These are phyloP conservation scores for Starmerella kuoi DNA, from an alignment of 805 yeast species.

Conservation along the genomic window DNA sequence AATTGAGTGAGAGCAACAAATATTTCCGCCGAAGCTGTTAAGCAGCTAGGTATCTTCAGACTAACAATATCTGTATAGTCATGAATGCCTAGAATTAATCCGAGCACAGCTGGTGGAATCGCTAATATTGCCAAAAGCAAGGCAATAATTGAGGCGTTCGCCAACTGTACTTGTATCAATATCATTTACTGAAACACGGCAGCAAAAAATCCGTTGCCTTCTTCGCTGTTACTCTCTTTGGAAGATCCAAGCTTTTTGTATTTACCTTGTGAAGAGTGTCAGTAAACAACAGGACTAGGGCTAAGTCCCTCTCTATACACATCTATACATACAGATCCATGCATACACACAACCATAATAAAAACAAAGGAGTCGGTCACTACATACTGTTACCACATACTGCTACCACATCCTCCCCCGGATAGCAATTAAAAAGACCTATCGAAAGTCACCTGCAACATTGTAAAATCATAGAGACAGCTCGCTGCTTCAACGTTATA, in stretches of 20 bases:
- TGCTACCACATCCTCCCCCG: no score
- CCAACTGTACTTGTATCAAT: conserved; percentile 23
- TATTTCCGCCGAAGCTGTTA: conserved; percentile 10
- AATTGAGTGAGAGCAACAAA: conserved; percentile 1
- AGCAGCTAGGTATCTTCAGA: conserved; percentile 14
- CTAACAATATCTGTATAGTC: neutral
- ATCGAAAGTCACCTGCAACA: no score
- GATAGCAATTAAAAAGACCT: no score
- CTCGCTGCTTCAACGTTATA: no score
- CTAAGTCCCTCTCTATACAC: neutral
- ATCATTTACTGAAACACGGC: conserved; percentile 18
- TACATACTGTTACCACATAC: no score
- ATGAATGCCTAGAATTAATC: conserved; percentile 14
- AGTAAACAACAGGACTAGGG: conserved; percentile 11
- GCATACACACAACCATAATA: no score
- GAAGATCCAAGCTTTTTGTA: no score
- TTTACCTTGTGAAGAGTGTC: neutral
- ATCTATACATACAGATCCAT: neutral
- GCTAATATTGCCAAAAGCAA: conserved; percentile 8
- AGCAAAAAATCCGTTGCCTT: neutral
- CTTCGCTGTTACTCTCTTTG: neutral
- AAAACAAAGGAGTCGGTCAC: no score
- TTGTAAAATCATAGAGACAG: no score
- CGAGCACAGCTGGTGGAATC: conserved; percentile 11
- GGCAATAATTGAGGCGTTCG: conserved; percentile 22